Evolutionary conservation across 805 yeast genomes (phyloP).

Genomic region (Schwanniomyces vanrijiae): DNA sequence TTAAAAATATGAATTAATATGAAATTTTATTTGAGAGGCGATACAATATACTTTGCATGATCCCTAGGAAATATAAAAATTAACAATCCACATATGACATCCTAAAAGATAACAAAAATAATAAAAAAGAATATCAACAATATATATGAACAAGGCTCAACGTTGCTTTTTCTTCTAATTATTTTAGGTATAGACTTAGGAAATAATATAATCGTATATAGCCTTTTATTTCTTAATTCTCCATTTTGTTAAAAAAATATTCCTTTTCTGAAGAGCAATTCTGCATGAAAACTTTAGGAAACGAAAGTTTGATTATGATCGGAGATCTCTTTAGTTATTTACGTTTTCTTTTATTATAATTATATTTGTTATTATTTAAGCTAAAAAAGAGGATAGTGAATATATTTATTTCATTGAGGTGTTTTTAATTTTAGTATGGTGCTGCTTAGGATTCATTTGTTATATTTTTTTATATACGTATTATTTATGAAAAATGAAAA

Average conservation of each 20-base stretch:
- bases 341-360: not conserved
- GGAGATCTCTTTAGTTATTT: conserved; percentile 1
- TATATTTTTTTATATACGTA: too few species aligned
- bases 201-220: conserved; percentile 6
- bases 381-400: not conserved
- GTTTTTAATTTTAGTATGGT: too few species aligned
- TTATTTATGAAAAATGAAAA: too few species aligned
- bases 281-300: not conserved
- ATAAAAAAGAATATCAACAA: not conserved
- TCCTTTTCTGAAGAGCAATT: not conserved
- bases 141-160: not conserved
- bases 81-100: not conserved
- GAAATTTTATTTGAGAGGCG: conserved; percentile 1
- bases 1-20: not conserved
- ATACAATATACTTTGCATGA: not conserved
- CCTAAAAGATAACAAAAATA: not conserved
- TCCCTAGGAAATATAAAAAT: not conserved
- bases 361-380: not conserved
- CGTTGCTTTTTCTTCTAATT: conserved; percentile 2
- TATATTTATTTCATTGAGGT: too few species aligned
- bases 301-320: not conserved
- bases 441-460: too few species aligned
- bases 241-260: not conserved
- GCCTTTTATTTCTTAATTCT: conserved; percentile 3
- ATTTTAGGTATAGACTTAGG: conserved; percentile 8